Evolutionary conservation across 352 stramenopile genomes (phyloP), one percentile per base, ranked within the genome.

Genomic region (Phytophthora pluvialis): DNA sequence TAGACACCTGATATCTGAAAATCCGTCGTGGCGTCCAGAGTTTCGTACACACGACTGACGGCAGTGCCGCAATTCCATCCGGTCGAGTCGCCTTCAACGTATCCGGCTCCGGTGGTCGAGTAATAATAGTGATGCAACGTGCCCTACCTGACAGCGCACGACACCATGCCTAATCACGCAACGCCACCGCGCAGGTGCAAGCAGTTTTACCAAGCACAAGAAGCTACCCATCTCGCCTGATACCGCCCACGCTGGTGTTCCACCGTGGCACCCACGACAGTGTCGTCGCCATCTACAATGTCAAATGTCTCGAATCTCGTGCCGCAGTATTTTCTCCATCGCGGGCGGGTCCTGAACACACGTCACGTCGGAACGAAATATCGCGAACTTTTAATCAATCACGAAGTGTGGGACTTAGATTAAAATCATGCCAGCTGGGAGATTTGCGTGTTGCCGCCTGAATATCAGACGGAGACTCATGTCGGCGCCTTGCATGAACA

Each of bases 291-390:
- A 53, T 32, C 28, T 53, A 45, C 39, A 13, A 61, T 16, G 18
- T 5, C 36, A 59, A 59, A 59, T 59, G 36, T 59, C 50, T 58
- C 40, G 40, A 46, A 51, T 52, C 29, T 45, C 29, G 13, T 49
- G 43, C 43, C 21, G 21, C 21, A 21, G 21, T 21, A 21, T 21
- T 21, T 21, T 21, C 21, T 21, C n/a, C n/a, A n/a, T n/a, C n/a
- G n/a, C n/a, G n/a, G n/a, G 21, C 21, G 21, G 21, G 12, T 52
- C 16, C 44, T 28, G 44, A 46, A 5, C 11, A 4, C 44, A 12
- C 11, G 45, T 52, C 3, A 35, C 42, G 53, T 44, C 32, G 54
- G 31, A 54, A 48, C 53, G 47, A 54, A 36, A 52, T 2, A 8
- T 18, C 4, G 2, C 15, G 36, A 6, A 43, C 36, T 58, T 48